Conservation (phyloP, 306 rosid species). For the Senna siamea region DNA sequence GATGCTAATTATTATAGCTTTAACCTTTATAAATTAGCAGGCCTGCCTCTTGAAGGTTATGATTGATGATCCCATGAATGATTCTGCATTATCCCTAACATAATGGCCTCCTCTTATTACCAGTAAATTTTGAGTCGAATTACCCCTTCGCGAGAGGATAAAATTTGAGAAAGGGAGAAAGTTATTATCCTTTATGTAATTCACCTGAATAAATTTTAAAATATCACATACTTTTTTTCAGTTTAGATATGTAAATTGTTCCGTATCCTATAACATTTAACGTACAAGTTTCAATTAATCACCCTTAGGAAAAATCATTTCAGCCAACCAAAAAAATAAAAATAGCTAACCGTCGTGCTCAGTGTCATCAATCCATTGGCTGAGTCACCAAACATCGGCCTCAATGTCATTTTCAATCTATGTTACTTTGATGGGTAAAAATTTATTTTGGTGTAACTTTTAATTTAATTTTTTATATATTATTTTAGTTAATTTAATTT, state of each 20-base stretch:
- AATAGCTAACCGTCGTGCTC: no score
- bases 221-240: neutral
- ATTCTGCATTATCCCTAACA: neutral
- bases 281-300: neutral
- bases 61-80: slow-evolving; percentile 10
- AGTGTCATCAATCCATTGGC: neutral
- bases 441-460: no score
- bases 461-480: no score
- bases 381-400: neutral
- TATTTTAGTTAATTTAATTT: no score
- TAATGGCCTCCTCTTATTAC: slow-evolving; percentile 10
- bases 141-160: neutral
- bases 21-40: slow-evolving; percentile 2
- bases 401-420: neutral
- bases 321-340: neutral
- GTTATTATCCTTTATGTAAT: neutral
- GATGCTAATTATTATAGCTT: neutral
- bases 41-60: slow-evolving; percentile 1
- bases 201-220: neutral
- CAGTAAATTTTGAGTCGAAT: neutral
- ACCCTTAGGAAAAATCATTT: neutral
- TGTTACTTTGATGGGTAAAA: no score
- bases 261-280: neutral
- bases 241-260: neutral
- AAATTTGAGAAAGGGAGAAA: no score